phyloP scores from a whole-genome alignment of 148 eudicot genomes.

The Amaranthus hypochondriacus region DNA sequence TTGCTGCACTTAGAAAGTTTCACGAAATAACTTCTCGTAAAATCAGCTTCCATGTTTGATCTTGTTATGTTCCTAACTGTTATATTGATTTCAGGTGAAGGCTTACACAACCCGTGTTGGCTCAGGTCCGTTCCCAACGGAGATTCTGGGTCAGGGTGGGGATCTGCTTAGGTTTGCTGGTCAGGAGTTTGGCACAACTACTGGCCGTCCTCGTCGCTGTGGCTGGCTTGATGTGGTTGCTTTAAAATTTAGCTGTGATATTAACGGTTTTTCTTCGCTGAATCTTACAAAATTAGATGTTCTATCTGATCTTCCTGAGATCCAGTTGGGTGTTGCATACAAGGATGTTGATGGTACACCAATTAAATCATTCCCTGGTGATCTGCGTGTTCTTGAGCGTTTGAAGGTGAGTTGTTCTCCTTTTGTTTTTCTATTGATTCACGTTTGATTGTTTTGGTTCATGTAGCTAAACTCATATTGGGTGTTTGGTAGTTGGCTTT shows the following conservation, averaged over 20 bases:
- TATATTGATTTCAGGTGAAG: slow-evolving; percentile 59
- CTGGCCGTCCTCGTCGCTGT: slow-evolving; percentile 98
- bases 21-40: neutral
- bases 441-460: neutral
- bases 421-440: neutral
- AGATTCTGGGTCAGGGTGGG: slow-evolving; percentile 75
- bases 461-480: neutral
- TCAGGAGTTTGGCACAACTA: slow-evolving; percentile 92
- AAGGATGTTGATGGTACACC: slow-evolving; percentile 60
- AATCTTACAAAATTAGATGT: slow-evolving; percentile 96
- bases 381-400: slow-evolving; percentile 74
- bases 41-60: neutral
- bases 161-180: slow-evolving; percentile 90
- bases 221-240: slow-evolving; percentile 99
- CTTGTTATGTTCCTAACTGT: neutral
- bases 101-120: slow-evolving; percentile 99
- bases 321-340: slow-evolving; percentile 76
- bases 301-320: slow-evolving; percentile 76
- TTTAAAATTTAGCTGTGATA: slow-evolving; percentile 67
- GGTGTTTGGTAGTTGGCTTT: too few relatives aligned
- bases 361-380: slow-evolving; percentile 70
- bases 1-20: too few relatives aligned
- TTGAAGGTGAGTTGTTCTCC: slow-evolving; percentile 48
- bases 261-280: slow-evolving; percentile 85
- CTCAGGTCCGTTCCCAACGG: slow-evolving; percentile 96